Evolutionary conservation across 495 filamentous ascomycete genomes (phyloP), one percentile per base, ranked within the genome.

Genomic region (Podospora pseudocomata): DNA sequence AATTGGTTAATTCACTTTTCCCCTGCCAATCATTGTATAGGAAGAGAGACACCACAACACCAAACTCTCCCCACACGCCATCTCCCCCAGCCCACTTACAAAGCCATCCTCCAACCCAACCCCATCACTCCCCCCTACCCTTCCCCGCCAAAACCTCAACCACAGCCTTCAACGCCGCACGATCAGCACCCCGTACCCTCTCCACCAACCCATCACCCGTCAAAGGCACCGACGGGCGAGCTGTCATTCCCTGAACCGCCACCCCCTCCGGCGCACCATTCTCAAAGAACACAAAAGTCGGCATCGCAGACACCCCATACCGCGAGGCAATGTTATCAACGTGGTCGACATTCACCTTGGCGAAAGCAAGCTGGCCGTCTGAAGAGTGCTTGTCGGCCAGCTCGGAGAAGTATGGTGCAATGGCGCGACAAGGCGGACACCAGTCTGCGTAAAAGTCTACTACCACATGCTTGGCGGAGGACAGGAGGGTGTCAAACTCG

Each of bases 261-360:
- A 64, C 28, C 2, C 68, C 64, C 56, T 66, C 84, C 66, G 88
- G 84, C 62, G 83, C 78, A 64, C 88, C 86, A 58, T 89, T 86
- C 77, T 93, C 88, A 82, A 96, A 92, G 73, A 95, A 87, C 66
- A 94, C 80, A 81, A 96, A 94, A 57, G 92, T 94, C 3, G 92
- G 92, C 85, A 91, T 88, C 44, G 87, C 89, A 65, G 75, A 71
- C 32, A 88, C 76, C 44, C 76, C 76, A 68, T 84, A 83, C 54
- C 71, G 71, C 13, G 73, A 62, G 20, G 84, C 84, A 34, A 83
- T 71, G n/a, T 82, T 81, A 67, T 80, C 76, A 62, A 80, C 81
- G 26, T 69, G 68, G 72, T 87, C 86, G 39, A 88, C 85, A 74
- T 88, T 78, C 67, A 86, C 83, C 74, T 88, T 87, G 44, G 79